Percentiles rank a stretch among this genome's conserved stretches.
Evolutionary conservation across 2,329 filamentous ascomycete genomes (phyloP).

Genomic region (Cordyceps farinosa): DNA sequence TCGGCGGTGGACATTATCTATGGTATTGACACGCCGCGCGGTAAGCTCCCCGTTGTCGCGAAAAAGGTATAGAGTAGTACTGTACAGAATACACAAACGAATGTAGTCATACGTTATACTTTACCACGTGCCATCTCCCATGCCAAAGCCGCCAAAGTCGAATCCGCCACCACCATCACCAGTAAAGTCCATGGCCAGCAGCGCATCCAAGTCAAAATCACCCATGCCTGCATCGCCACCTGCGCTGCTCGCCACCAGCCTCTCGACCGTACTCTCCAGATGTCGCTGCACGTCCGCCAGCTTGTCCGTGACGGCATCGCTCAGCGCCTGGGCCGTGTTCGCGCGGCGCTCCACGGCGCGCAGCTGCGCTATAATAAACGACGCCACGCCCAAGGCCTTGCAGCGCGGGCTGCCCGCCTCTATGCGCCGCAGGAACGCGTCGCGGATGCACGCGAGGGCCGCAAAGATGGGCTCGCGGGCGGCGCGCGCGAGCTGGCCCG

Average conservation of each 20-base stretch:
- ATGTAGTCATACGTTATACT: neutral
- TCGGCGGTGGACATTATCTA: constrained; percentile 24
- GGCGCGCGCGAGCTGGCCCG: neutral
- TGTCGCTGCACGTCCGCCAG: neutral
- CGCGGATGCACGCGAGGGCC: neutral
- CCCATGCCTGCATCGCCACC: neutral
- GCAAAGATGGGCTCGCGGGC: constrained; percentile 1
- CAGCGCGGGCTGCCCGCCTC: neutral
- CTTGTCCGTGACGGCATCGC: neutral
- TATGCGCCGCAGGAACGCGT: constrained; percentile 1
- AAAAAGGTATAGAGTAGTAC: neutral
- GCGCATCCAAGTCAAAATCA: constrained; percentile 7
- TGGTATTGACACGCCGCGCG: constrained; percentile 19
- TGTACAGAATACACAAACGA: neutral
- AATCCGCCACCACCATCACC: neutral
- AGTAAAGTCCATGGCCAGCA: constrained; percentile 8
- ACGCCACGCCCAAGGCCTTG: constrained; percentile 11
- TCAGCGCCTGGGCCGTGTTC: neutral
- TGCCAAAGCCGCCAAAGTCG: neutral
- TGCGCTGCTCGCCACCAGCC: neutral
- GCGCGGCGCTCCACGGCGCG: neutral
- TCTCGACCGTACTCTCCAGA: neutral
- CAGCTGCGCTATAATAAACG: constrained; percentile 1
- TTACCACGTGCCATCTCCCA: neutral
- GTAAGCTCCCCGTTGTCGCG: constrained; percentile 21